A percentile compares a stretch with the other conserved stretches of the same genome.
phyloP scores from a whole-genome alignment of 2,329 filamentous ascomycete genomes.

The Ophiostoma novo-ulmi region DNA sequence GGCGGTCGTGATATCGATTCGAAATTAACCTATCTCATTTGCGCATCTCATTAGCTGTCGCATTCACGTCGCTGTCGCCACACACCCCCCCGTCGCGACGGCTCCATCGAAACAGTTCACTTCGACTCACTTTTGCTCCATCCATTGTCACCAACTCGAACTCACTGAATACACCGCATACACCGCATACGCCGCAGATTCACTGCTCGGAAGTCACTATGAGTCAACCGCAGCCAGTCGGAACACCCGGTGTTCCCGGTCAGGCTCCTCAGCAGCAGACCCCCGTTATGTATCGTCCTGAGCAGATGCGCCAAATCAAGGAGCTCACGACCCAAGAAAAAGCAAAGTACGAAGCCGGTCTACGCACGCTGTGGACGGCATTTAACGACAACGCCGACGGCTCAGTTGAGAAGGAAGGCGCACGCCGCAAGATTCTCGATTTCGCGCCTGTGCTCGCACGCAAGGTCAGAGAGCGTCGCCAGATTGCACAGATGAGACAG shows the following conservation, averaged over 20 bases:
- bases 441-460: conserved; percentile 52
- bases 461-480: conserved; percentile 27
- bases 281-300: conserved; percentile 44
- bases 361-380: conserved; percentile 50
- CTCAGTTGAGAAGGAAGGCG: conserved; percentile 45
- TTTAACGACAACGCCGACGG: conserved; percentile 46
- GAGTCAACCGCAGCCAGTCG: conserved; percentile 5
- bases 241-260: conserved; percentile 1
- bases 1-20: neutral
- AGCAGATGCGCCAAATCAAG: conserved; percentile 47
- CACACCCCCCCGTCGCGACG: neutral
- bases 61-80: neutral
- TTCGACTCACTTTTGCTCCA: neutral
- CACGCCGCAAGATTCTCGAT: conserved; percentile 54
- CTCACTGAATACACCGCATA: neutral
- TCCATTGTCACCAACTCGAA: neutral
- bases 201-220: neutral
- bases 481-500: conserved; percentile 17
- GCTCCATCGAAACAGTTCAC: neutral
- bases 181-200: neutral
- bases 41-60: neutral
- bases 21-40: neutral
- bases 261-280: conserved; percentile 24
- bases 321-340: conserved; percentile 53
- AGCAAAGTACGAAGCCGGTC: conserved; percentile 53